Conservation (phyloP, 2,329 filamentous ascomycete species). For the Arthrobotrys conoides region DNA sequence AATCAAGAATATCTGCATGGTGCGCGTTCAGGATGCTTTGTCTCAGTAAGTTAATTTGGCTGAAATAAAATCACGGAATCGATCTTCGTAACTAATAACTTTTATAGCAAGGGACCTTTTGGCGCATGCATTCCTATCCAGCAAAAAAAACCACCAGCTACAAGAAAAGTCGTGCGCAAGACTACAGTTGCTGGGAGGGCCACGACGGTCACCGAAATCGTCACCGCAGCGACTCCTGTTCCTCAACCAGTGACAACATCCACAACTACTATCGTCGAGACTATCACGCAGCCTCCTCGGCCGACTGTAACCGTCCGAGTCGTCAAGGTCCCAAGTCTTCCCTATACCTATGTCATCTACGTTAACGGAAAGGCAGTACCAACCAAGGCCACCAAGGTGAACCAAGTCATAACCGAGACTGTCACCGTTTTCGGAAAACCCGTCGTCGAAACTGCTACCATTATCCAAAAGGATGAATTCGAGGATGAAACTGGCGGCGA, state of each 20-base stretch:
- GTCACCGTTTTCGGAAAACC: background rate
- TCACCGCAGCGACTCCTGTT: background rate
- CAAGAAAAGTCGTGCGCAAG: background rate
- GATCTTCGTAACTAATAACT: background rate
- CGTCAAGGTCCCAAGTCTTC: background rate
- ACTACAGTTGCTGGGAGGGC: background rate
- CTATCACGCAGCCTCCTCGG: background rate
- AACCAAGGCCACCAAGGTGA: background rate
- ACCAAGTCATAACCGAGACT: background rate
- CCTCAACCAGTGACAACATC: background rate
- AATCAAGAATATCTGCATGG: background rate
- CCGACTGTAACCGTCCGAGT: background rate
- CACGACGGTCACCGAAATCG: background rate
- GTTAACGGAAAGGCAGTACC: background rate
- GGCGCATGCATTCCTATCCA: background rate
- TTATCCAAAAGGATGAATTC: background rate
- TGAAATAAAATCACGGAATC: too few relatives aligned
- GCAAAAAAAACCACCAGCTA: background rate
- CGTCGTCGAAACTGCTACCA: background rate
- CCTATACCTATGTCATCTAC: background rate
- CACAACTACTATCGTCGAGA: background rate
- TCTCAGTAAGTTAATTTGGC: background rate
- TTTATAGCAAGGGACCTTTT: slow-evolving; percentile 1
- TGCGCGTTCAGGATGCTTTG: background rate
- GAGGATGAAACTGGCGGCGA: background rate